Evolutionary conservation across 2,329 filamentous ascomycete species (phyloP).

Genomic region (Aspergillus awamori): DNA sequence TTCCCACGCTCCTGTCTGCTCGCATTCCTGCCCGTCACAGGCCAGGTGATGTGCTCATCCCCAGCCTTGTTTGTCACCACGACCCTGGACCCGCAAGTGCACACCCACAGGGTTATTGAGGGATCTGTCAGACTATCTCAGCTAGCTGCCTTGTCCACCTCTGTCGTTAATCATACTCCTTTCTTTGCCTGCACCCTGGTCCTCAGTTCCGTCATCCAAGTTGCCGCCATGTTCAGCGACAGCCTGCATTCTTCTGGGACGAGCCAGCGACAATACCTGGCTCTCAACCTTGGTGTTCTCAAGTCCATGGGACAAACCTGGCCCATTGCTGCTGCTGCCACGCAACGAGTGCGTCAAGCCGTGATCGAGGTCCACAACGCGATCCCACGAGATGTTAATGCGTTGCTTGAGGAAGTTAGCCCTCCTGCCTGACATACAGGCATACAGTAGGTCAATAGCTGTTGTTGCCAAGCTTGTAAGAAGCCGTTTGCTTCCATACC

Average conservation of each 20-base stretch:
- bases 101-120: not conserved
- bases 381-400: not conserved
- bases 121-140: constrained; percentile 5
- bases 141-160: constrained; percentile 6
- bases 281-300: constrained; percentile 11
- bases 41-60: constrained; percentile 4
- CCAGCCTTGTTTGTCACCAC: not conserved
- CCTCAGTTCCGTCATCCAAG: constrained; percentile 13
- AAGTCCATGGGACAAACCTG: constrained; percentile 9
- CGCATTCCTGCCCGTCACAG: constrained; percentile 6
- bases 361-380: not conserved
- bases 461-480: too few species aligned
- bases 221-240: constrained; percentile 7
- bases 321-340: constrained; percentile 8
- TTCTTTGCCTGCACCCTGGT: constrained; percentile 14
- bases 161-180: constrained; percentile 3
- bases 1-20: constrained; percentile 10
- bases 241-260: not conserved
- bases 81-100: constrained; percentile 1
- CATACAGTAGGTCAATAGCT: too few species aligned
- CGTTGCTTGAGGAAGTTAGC: not conserved
- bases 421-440: not conserved
- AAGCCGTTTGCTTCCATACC: too few species aligned
- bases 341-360: constrained; percentile 1
- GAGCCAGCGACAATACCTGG: not conserved